These are phyloP conservation scores for Penicillium sp. DNA, from an alignment of 2,329 filamentous ascomycete genomes.

Conservation along the genomic window DNA sequence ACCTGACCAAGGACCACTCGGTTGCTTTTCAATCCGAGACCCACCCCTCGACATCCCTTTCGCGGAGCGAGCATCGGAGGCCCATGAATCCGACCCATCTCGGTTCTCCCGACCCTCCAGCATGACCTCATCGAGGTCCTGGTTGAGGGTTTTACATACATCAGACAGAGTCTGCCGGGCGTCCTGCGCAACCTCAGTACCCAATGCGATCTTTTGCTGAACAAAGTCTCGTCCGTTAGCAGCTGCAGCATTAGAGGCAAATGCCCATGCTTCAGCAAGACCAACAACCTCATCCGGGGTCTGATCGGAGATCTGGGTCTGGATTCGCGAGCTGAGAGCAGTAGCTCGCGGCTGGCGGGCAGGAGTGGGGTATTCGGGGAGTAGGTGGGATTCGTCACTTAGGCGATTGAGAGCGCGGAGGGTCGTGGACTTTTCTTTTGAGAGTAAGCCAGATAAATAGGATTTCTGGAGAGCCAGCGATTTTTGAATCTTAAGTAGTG, in stretches of 20 bases:
- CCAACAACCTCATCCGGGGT: slow-evolving; percentile 33
- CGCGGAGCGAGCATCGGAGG: slow-evolving; percentile 29
- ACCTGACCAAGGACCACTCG: slow-evolving; percentile 39
- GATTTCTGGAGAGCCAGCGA: slow-evolving; percentile 40
- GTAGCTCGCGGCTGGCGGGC: slow-evolving; percentile 36
- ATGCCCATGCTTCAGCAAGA: slow-evolving; percentile 43
- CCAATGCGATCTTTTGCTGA: slow-evolving; percentile 34
- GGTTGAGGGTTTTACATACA: slow-evolving; percentile 37
- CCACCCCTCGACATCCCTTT: slow-evolving; percentile 19
- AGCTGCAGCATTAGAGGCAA: slow-evolving; percentile 39
- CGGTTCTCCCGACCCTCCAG: slow-evolving; percentile 13
- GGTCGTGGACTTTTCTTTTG: slow-evolving; percentile 39
- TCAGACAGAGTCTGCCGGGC: slow-evolving; percentile 33
- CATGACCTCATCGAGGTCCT: slow-evolving; percentile 32
- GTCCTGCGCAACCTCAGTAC: slow-evolving; percentile 32
- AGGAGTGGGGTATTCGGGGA: slow-evolving; percentile 43
- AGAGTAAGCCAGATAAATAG: slow-evolving; percentile 39
- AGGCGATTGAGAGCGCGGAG: slow-evolving; percentile 41
- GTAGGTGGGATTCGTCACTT: slow-evolving; percentile 45
- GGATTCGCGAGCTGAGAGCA: slow-evolving; percentile 26
- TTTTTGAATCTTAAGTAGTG: slow-evolving; percentile 39
- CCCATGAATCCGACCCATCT: slow-evolving; percentile 34
- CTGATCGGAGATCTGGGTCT: slow-evolving; percentile 16
- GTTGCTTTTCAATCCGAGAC: slow-evolving; percentile 25
- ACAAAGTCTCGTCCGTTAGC: slow-evolving; percentile 35